Evolutionary conservation across 768 basidiomycete genomes (phyloP), one percentile per base, ranked within the genome.

Genomic region (Agaricus sinodeliciosus): DNA sequence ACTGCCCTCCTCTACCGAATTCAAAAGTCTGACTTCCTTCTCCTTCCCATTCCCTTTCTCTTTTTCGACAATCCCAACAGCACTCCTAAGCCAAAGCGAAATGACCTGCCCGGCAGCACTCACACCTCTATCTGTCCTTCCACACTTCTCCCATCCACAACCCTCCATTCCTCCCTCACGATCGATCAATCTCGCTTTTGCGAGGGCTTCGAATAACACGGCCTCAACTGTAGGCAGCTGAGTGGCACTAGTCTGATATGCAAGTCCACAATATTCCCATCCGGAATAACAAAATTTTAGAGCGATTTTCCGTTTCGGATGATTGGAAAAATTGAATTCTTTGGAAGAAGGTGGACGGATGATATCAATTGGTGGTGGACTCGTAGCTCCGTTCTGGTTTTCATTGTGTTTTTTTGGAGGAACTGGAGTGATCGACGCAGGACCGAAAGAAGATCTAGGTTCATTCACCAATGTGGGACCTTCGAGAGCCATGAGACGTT

Each of bases 21-120:
- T 35, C 9, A 37, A 12, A 15, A 9, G 18, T n/a, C 42, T 39
- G 9, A 31, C 26, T 41, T 31, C 40, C 13, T 35, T 16, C 13
- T 15, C 49, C 54, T 28, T 39, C 50, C 25, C 28, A 42, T 43
- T 43, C 56, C 51, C 43, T 34, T 60, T 57, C 13, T 26, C 43
- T 7, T 55, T 59, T n/a, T 57, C 50, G 53, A 66, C 53, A n/a
- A 56, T 9, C 18, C 62, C 69, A 41, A 84, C 65, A 9, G 80
- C 79, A 66, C 91, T 93, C 54, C 94, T 73, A 11, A 96, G 84
- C 87, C 90, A 94, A 7, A 99, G 74, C 46, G 88, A 91, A 46
- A 97, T 76, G 19, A 98, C 94, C 65, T 98, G 95, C 3, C 92
- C 94, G 9, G 87, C 89, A 36, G 87, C 90, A 64, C 93, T 95